Evolutionary conservation across 768 basidiomycete species (phyloP).

Genomic region (Rhodotorula graminis): DNA sequence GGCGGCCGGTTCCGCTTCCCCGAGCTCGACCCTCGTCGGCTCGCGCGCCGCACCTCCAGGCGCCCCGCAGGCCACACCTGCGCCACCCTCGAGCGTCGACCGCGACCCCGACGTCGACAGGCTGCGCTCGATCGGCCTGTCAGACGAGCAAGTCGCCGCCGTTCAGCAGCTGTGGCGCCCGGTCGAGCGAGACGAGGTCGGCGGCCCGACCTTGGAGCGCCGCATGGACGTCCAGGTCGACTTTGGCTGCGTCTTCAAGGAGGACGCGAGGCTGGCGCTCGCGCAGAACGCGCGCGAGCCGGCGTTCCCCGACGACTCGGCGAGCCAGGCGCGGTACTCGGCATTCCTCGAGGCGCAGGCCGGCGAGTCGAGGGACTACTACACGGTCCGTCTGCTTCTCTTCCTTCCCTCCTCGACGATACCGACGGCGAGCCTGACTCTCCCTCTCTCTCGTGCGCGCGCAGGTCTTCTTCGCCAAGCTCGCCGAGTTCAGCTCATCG

Average conservation of each 20-base stretch:
- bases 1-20: no score
- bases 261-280: not conserved
- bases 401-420: not conserved
- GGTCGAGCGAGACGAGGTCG: no score
- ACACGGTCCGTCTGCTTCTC: not conserved
- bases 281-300: not conserved
- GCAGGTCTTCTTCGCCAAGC: conserved; percentile 15
- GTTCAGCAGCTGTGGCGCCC: not conserved
- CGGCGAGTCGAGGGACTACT: conserved; percentile 6
- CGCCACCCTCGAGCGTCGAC: no score
- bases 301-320: not conserved
- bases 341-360: conserved; percentile 9
- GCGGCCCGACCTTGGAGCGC: not conserved
- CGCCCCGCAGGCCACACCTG: no score
- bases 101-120: not conserved
- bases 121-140: not conserved
- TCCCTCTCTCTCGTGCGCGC: no score
- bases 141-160: not conserved
- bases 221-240: not conserved
- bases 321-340: not conserved
- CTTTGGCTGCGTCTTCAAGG: not conserved
- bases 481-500: not conserved
- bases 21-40: no score
- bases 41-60: no score
- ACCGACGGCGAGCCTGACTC: no score